Base-by-base conservation (phyloP, 345 rosid genomes). In the Carallia pectinifolia region DNA sequence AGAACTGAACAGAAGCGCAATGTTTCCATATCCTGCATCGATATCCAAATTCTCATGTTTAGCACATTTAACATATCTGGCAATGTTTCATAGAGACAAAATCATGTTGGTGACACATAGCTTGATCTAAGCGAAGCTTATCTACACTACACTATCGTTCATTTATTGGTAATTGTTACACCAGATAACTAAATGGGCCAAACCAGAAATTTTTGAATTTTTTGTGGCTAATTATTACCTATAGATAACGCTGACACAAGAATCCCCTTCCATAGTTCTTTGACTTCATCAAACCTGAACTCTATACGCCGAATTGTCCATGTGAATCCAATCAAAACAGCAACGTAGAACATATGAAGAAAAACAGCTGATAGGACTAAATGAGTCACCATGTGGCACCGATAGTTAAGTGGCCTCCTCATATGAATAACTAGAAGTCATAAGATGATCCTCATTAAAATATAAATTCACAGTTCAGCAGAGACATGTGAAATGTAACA, bases 231-330 rank as follows among this genome's bases (percentile, higher is more conserved):
- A 23, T 23, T 15, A n/a, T 71, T 88, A 93, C 92, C 84, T 15
- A 93, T 77, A 48, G 90, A 77, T 71, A 77, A 74, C 38, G 86
- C 85, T 63, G 97, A 84, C 76, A 93, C 81, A 40, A 87, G 84
- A 62, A 90, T 90, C 53, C 96, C 98, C 68, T 76, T 77, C 98
- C 92, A 89, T 58, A 89, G 91, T 80, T 93, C 94, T 82, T 70
- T 91, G 77, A 93, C 86, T 77, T 93, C 96, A 62, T 90, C 85
- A 79, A 93, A 93, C 50, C 89, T 83, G 75, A 93, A 93, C 76
- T 93, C 96, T 62, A 93, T 80, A 75, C 89, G 98, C 44, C 86
- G 86, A 74, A 90, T 75, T 0, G 89, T 87, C 62, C 84, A 71
- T 7, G 89, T 85, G 71, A 89, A 86, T 63, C 82, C 89, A 71